Evolutionary conservation across 2,329 filamentous ascomycete species (phyloP).

Genomic region (Alternaria atra): DNA sequence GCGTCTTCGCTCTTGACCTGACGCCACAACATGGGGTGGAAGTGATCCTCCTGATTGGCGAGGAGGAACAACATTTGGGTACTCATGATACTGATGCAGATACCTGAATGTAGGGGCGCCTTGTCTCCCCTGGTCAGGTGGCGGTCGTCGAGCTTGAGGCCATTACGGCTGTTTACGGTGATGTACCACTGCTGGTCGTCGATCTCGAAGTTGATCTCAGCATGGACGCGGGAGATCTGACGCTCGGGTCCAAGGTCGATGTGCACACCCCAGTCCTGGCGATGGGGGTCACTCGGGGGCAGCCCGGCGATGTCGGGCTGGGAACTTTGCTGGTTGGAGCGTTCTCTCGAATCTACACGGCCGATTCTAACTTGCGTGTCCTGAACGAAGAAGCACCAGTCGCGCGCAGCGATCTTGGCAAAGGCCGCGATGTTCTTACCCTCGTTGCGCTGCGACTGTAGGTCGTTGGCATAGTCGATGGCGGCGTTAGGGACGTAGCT

Average conservation of each 20-base stretch:
- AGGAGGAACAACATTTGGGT: slow-evolving; percentile 99
- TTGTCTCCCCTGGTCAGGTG: slow-evolving; percentile 73
- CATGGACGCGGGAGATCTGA: slow-evolving; percentile 60
- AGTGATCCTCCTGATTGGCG: slow-evolving; percentile 76
- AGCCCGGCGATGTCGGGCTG: slow-evolving; percentile 36
- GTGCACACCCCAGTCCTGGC: slow-evolving; percentile 66
- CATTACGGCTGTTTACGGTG: slow-evolving; percentile 88
- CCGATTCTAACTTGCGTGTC: slow-evolving; percentile 80
- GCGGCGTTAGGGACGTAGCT: slow-evolving; percentile 64
- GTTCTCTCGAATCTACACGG: slow-evolving; percentile 55
- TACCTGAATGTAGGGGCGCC: slow-evolving; percentile 78
- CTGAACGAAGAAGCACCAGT: slow-evolving; percentile 87
- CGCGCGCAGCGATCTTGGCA: slow-evolving; percentile 80
- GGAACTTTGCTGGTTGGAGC: slow-evolving; percentile 41
- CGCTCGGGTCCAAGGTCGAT: slow-evolving; percentile 76
- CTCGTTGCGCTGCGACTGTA: slow-evolving; percentile 55
- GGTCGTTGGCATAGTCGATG: slow-evolving; percentile 64
- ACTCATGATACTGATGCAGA: slow-evolving; percentile 89
- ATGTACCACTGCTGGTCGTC: slow-evolving; percentile 76
- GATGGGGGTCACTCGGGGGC: slow-evolving; percentile 33
- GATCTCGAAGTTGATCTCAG: slow-evolving; percentile 59
- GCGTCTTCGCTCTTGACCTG: slow-evolving; percentile 60
- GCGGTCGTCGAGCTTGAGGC: slow-evolving; percentile 81
- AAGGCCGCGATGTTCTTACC: slow-evolving; percentile 67
- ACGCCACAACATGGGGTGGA: slow-evolving; percentile 73